These are phyloP conservation scores for Penicillium paradoxum DNA, from an alignment of 495 filamentous ascomycete genomes.

Conservation along the genomic window DNA sequence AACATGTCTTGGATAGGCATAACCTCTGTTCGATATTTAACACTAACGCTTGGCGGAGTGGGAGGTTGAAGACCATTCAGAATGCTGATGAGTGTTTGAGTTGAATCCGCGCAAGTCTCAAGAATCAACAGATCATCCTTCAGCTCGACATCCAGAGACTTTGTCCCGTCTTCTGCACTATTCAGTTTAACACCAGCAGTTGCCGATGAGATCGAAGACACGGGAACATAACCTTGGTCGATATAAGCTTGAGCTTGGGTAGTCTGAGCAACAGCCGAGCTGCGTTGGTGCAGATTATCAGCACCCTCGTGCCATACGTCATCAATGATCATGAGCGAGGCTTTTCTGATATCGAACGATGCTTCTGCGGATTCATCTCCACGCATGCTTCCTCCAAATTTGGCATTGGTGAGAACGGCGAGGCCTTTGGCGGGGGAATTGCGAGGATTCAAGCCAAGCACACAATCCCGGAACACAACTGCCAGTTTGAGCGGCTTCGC, in stretches of 20 bases:
- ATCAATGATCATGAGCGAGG: slow-evolving; percentile 78
- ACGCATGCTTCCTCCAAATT: slow-evolving; percentile 57
- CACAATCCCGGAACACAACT: slow-evolving; percentile 68
- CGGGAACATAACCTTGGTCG: slow-evolving; percentile 70
- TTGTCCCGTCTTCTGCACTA: slow-evolving; percentile 49
- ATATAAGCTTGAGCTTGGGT: slow-evolving; percentile 63
- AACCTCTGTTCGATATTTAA: slow-evolving; percentile 83
- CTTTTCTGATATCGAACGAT: slow-evolving; percentile 66
- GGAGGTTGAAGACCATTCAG: slow-evolving; percentile 80
- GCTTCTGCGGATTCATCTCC: slow-evolving; percentile 56
- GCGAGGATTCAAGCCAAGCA: slow-evolving; percentile 81
- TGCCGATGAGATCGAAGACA: slow-evolving; percentile 79
- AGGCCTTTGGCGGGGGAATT: slow-evolving; percentile 66
- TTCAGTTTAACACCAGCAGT: slow-evolving; percentile 57
- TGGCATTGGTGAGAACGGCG: slow-evolving; percentile 72
- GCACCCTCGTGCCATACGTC: slow-evolving; percentile 51
- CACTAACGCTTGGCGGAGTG: slow-evolving; percentile 67
- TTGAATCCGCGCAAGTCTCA: slow-evolving; percentile 95
- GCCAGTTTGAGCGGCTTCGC: slow-evolving; percentile 63
- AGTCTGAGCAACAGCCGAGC: slow-evolving; percentile 45
- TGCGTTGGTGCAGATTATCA: slow-evolving; percentile 43
- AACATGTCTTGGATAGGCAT: slow-evolving; percentile 84
- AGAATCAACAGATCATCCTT: slow-evolving; percentile 81
- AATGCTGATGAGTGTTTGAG: slow-evolving; percentile 80
- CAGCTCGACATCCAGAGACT: slow-evolving; percentile 73